phyloP scores from a whole-genome alignment of 768 basidiomycete species.

The Suillus ampliporus region DNA sequence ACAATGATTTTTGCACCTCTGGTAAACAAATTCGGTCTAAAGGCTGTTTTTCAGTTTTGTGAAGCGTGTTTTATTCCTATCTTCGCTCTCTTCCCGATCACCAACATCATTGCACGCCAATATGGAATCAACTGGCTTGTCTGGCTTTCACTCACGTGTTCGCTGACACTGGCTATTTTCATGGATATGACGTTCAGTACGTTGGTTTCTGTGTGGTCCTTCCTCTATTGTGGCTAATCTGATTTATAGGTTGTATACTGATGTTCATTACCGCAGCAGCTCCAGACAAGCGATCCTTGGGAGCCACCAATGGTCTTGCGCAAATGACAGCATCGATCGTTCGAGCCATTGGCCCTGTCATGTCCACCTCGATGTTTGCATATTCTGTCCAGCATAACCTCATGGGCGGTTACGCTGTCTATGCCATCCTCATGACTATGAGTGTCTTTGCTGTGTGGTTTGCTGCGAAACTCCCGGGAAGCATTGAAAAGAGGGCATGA shows the following conservation, averaged over 20 bases:
- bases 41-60: conserved; percentile 33
- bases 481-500: background rate
- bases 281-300: conserved; percentile 69
- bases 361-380: conserved; percentile 42
- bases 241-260: conserved; percentile 60
- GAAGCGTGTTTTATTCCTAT: conserved; percentile 34
- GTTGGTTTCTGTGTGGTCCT: conserved; percentile 11
- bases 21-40: conserved; percentile 34
- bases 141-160: conserved; percentile 35
- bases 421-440: conserved; percentile 30
- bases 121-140: conserved; percentile 27
- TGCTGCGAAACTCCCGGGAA: conserved; percentile 30
- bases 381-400: conserved; percentile 39
- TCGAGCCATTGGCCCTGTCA: conserved; percentile 40
- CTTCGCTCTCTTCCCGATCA: conserved; percentile 38
- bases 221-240: conserved; percentile 12
- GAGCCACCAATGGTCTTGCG: conserved; percentile 63
- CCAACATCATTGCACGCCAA: conserved; percentile 29
- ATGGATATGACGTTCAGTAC: conserved; percentile 40
- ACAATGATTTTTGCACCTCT: conserved; percentile 39
- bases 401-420: conserved; percentile 45
- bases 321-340: conserved; percentile 36
- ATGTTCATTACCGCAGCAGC: conserved; percentile 71
- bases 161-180: conserved; percentile 25
- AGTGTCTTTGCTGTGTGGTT: conserved; percentile 25